A percentile compares a stretch with the other conserved stretches of the same genome.
These are phyloP conservation scores for Camellia granthamiana DNA, from an alignment of 148 eudicot species.

Conservation along the genomic window DNA sequence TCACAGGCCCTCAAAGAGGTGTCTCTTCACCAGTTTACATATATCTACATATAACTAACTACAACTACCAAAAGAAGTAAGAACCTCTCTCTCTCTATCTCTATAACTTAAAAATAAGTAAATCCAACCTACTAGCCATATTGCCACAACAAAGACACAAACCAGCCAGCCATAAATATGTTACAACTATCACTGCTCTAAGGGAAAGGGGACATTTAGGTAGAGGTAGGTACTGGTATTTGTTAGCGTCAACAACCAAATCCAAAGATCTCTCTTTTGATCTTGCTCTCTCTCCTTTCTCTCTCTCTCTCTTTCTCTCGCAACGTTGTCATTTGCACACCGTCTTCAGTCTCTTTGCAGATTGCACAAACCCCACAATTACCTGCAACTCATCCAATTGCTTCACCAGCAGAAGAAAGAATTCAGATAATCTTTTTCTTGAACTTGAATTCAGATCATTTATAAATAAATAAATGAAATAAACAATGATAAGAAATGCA, in stretches of 20 bases:
- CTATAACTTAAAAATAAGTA: conserved; percentile 11
- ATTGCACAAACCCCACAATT: conserved; percentile 55
- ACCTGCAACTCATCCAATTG: conserved; percentile 75
- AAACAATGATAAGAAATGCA: not conserved
- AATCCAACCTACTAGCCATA: conserved; percentile 7
- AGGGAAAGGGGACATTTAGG: conserved; percentile 12
- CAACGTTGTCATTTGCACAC: conserved; percentile 44
- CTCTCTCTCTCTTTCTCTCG: too few relatives aligned
- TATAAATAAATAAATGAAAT: not conserved
- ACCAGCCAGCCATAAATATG: conserved; percentile 22
- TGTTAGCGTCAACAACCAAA: conserved; percentile 35
- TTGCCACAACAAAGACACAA: conserved; percentile 4
- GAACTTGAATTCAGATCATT: not conserved
- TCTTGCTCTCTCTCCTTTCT: not conserved
- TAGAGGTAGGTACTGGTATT: conserved; percentile 14
- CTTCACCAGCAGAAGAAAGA: conserved; percentile 27
- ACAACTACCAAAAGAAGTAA: conserved; percentile 17
- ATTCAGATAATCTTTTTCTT: not conserved
- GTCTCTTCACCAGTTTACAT: conserved; percentile 16
- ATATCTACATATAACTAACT: conserved; percentile 23
- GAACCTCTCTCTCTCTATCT: conserved; percentile 6
- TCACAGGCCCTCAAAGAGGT: conserved; percentile 17
- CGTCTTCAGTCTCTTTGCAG: conserved; percentile 68
- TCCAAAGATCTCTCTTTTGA: conserved; percentile 1
- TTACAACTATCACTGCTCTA: conserved; percentile 19